Evolutionary conservation across 176 grass and related monocot species (phyloP).

Genomic region (Musa beccarii): DNA sequence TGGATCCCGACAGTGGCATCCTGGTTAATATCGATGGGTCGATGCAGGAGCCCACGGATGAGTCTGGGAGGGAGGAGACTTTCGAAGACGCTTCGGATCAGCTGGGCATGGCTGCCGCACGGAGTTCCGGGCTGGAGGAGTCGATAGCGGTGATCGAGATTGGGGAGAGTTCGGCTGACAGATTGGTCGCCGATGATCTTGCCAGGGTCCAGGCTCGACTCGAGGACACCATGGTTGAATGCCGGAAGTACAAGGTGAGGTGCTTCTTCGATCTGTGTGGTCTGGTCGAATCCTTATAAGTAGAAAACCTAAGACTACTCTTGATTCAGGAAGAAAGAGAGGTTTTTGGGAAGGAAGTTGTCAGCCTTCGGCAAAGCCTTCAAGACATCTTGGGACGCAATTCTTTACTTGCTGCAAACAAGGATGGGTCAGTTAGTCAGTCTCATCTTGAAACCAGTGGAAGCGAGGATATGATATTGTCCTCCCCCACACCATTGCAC

Average conservation of each 20-base stretch:
- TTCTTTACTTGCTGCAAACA: neutral
- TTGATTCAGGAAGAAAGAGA: slow-evolving; percentile 89
- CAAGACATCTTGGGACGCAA: slow-evolving; percentile 36
- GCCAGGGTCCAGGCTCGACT: slow-evolving; percentile 17
- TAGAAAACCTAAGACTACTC: neutral
- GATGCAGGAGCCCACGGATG: slow-evolving; percentile 43
- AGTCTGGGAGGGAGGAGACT: slow-evolving; percentile 60
- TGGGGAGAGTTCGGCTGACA: slow-evolving; percentile 31
- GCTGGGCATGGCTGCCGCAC: slow-evolving; percentile 19
- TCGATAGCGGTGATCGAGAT: slow-evolving; percentile 78
- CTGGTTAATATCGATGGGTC: slow-evolving; percentile 64
- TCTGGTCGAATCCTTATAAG: neutral
- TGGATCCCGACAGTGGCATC: slow-evolving; percentile 56
- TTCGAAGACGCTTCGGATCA: slow-evolving; percentile 88
- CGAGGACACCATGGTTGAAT: slow-evolving; percentile 41
- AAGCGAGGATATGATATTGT: slow-evolving; percentile 25
- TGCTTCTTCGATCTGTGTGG: neutral
- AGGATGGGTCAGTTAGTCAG: neutral
- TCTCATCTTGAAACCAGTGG: neutral
- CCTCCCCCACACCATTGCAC: slow-evolving; percentile 32
- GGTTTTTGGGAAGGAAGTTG: slow-evolving; percentile 53
- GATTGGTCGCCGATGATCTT: slow-evolving; percentile 25
- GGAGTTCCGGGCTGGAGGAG: slow-evolving; percentile 55
- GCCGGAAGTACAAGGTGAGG: slow-evolving; percentile 73
- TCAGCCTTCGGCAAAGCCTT: slow-evolving; percentile 42